Evolutionary conservation across 2,329 filamentous ascomycete genomes (phyloP).

Genomic region (Colletotrichum orbiculare): DNA sequence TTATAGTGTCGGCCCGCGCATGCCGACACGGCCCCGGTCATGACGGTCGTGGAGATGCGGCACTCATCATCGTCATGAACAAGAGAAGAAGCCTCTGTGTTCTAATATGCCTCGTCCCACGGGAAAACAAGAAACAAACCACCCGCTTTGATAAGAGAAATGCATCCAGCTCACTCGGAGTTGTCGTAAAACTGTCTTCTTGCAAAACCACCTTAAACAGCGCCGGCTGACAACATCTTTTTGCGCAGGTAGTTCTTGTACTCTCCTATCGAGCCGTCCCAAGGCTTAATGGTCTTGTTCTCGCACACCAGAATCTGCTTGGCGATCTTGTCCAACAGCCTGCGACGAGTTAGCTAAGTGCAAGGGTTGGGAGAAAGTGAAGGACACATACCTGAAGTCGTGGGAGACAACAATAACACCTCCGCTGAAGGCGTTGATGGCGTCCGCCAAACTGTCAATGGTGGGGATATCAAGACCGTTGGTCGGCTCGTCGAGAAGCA

Average conservation of each 20-base stretch:
- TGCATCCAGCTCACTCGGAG: conserved; percentile 7
- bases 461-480: conserved; percentile 99
- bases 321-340: conserved; percentile 98
- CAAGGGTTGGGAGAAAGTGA: no score
- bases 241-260: conserved; percentile 99
- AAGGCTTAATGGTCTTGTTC: conserved; percentile 91
- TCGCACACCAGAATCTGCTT: conserved; percentile 99
- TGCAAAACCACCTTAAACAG: conserved; percentile 72
- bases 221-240: conserved; percentile 94
- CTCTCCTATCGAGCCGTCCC: conserved; percentile 88
- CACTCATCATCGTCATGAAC: conserved; percentile 15
- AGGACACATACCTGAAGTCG: conserved; percentile 86
- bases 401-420: conserved; percentile 98
- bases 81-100: background rate
- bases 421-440: conserved; percentile 95
- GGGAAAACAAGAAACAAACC: conserved; percentile 16
- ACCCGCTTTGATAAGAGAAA: conserved; percentile 20
- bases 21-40: background rate
- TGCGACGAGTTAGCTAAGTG: conserved; percentile 50
- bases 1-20: no score
- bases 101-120: conserved; percentile 17
- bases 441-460: conserved; percentile 96
- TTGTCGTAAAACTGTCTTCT: background rate
- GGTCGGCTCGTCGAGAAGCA: conserved; percentile 97
- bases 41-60: conserved; percentile 14